These are phyloP conservation scores for Didymella exigua DNA, from an alignment of 2,329 filamentous ascomycete species.

Conservation along the genomic window DNA sequence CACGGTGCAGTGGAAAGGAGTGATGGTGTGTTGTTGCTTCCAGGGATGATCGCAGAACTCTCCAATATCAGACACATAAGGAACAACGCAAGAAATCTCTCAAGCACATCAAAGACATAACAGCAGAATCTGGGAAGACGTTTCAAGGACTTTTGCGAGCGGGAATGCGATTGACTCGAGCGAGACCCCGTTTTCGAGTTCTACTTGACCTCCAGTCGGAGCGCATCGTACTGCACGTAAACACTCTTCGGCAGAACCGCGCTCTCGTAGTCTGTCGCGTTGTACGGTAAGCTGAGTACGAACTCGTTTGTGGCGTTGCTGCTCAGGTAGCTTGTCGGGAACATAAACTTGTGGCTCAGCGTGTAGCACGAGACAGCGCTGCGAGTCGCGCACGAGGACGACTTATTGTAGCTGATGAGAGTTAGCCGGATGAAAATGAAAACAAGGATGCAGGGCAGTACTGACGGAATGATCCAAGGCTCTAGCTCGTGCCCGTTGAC, in stretches of 20 bases:
- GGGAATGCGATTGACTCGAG: no score
- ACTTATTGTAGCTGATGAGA: neutral
- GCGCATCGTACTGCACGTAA: constrained; percentile 69
- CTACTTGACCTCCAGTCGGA: constrained; percentile 61
- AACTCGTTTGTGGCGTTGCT: constrained; percentile 60
- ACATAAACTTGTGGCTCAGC: constrained; percentile 22
- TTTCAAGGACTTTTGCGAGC: no score
- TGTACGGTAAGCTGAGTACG: constrained; percentile 62
- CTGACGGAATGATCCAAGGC: constrained; percentile 57
- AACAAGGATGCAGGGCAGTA: neutral
- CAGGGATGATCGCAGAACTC: no score
- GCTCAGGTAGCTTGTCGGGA: constrained; percentile 36
- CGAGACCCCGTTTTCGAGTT: no score
- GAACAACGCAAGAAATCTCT: no score
- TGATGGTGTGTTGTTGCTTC: no score
- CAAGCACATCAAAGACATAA: no score
- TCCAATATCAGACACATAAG: no score
- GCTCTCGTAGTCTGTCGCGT: constrained; percentile 64
- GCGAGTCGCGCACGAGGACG: constrained; percentile 23
- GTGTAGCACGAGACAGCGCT: constrained; percentile 27
- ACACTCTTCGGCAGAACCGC: constrained; percentile 60
- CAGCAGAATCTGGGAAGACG: no score
- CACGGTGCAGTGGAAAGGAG: no score
- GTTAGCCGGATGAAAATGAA: neutral
- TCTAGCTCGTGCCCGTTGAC: constrained; percentile 54